Base-by-base conservation (phyloP, 306 rosid species). In the Quercus bicolor region DNA sequence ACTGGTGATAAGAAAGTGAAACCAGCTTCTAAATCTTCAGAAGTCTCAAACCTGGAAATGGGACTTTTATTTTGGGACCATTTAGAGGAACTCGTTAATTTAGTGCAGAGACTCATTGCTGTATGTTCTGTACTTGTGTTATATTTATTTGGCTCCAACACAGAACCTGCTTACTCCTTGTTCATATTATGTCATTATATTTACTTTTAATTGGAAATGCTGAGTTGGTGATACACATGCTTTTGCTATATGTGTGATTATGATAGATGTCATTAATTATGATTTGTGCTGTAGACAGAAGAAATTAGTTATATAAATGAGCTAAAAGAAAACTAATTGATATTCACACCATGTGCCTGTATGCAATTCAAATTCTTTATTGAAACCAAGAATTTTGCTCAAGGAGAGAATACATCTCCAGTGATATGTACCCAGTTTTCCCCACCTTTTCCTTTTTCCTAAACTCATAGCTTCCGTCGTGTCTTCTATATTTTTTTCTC, bases 81-180 rank as follows among this genome's bases (percentile, higher is more conserved):
- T 85, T 77, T 94, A 56, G 92, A 87, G 85, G 89, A 83, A 75
- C 70, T 94, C 70, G 70, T 84, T 81, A 62, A 72, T 75, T 84
- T 94, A 85, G 87, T 86, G 68, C 89, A 81, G 65, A 91, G 84
- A 74, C 97, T 94, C 52, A 88, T 88, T 75, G 89, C 97, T 66
- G 98, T 92, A 89, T 81, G 98, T 83, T 81, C 16, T 37, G 13
- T 33, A 21, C 78, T 68, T 53, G 0, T 31, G 18, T 83, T 55
- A 23, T 51, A 12, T 55, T n/a, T 52, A 61, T 72, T 75, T 16
- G 56, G 19, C 40, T 76, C 57, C 66, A 71, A 16, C 73, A 24
- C 80, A 33, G 23, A 69, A 72, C 78, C 55, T 68, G 10, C 56
- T 77, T 80, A 11, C 19, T 28, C 8, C 40, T 16, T 64, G 40